These are phyloP conservation scores for Beauveria medogensis DNA, from an alignment of 2,329 filamentous ascomycete genomes.

Conservation along the genomic window DNA sequence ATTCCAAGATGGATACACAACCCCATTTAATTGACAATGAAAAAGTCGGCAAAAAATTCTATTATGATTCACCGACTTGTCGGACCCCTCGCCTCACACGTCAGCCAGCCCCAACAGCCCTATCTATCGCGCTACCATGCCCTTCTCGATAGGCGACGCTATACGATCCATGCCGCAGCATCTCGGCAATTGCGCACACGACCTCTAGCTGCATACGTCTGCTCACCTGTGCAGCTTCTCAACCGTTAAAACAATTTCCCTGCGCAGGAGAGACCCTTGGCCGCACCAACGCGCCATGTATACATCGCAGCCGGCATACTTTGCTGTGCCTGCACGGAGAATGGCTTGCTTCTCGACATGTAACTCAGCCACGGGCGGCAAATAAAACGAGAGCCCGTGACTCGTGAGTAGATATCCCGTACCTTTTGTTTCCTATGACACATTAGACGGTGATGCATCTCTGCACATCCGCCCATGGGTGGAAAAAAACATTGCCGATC, in stretches of 20 bases:
- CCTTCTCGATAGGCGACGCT: background rate
- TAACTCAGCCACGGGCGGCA: background rate
- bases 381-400: background rate
- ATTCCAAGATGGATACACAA: background rate
- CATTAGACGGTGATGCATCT: background rate
- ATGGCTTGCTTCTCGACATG: background rate
- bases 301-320: background rate
- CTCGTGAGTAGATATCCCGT: background rate
- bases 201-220: background rate
- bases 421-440: background rate
- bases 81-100: background rate
- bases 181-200: conserved; percentile 1
- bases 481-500: too few relatives aligned
- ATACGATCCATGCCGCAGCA: background rate
- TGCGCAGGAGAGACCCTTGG: background rate
- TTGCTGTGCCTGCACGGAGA: background rate
- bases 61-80: background rate
- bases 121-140: background rate
- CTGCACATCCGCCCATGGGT: background rate
- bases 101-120: background rate
- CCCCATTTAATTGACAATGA: background rate
- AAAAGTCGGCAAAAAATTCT: background rate
- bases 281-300: background rate
- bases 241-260: background rate
- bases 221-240: background rate